Evolutionary conservation across 1,284 basidiomycete genomes (phyloP), one percentile per base, ranked within the genome.

Genomic region (Dichomitus squalens): DNA sequence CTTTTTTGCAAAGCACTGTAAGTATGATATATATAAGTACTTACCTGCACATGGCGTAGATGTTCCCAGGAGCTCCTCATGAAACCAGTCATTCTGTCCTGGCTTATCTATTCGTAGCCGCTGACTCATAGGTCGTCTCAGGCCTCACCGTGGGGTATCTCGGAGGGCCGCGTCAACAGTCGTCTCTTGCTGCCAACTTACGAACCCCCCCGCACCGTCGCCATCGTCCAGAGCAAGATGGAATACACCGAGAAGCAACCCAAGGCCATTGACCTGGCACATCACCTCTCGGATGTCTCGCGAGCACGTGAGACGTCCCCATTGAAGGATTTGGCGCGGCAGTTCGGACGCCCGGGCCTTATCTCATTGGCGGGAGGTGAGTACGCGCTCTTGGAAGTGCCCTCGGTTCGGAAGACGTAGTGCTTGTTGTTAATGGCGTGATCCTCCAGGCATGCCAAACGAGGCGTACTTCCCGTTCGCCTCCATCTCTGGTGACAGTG

Each of bases 381-480:
- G n/a, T 81, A 60, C 63, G 74, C 63, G 41, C 14, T n/a, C 36
- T 8, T 31, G 51, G 16, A 35, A 27, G n/a, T n/a, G 12, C n/a
- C 18, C n/a, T 34, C 44, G 4, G n/a, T 27, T 47, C 21, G 47
- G 39, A 18, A 49, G n/a, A 25, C 34, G 38, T 40, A 12, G 38
- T 52, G 12, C 34, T 51, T 35, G 49, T 31, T 3, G 8, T n/a
- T 9, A n/a, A 16, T n/a, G n/a, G n/a, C n/a, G n/a, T 21, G 23
- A 41, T 9, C 27, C 35, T 40, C 8, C 48, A 87, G 86, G 88
- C 27, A 67, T 86, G 38, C 88, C 89, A 2, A 79, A 75, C 67
- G 77, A 84, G 27, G 75, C 73, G 3, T 85, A 86, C 70, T 89
- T 89, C 68, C 87, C 88, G 0, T 85, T 87, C 64, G 76, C 83